Evolutionary conservation across 2,329 filamentous ascomycete genomes (phyloP), one percentile per base, ranked within the genome.

Genomic region (Colletotrichum navitas): DNA sequence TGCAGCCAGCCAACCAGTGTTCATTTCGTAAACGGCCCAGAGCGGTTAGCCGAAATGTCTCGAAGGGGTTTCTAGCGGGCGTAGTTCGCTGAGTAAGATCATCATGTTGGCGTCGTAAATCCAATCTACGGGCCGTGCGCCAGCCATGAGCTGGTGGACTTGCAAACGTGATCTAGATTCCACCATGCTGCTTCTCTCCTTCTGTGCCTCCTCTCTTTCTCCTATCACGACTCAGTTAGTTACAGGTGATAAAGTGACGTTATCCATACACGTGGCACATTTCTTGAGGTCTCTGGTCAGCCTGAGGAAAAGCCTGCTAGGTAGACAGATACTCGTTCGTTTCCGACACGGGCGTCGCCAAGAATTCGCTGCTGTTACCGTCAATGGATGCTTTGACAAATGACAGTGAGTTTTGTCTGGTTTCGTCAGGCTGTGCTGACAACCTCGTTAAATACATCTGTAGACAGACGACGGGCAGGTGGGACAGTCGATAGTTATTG

Each of bases 91-190:
- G 10, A 34, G 36, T 14, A 29, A 36, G 5, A n/a, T 18, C 45
- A 39, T 12, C 34, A 24, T 39, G 32, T 32, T 34, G 36, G 47
- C 47, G 60, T 39, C 47, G 60, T 49, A 49, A 45, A 52, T 26
- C 10, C 14, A 51, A 29, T 63, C 39, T 63, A 63, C 47, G 60
- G 32, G 60, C 60, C 60, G 60, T 63, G 60, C 60, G 21, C 29
- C 29, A 34, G 29, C 18, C 18, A 58, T 41, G 6, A 16, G n/a
- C 55, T 18, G 16, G 5, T 58, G 18, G 54, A 26, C 6, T 10
- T n/a, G 11, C n/a, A 16, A 8, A 39, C 21, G 8, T 10, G 41
- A 43, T 43, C 41, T 6, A 43, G 34, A 56, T 24, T n/a, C n/a
- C 5, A 39, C 24, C 32, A 56, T 56, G 32, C 26, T 26, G 11